phyloP scores from a whole-genome alignment of 2,329 filamentous ascomycete species.

The Colletotrichum sp. region DNA sequence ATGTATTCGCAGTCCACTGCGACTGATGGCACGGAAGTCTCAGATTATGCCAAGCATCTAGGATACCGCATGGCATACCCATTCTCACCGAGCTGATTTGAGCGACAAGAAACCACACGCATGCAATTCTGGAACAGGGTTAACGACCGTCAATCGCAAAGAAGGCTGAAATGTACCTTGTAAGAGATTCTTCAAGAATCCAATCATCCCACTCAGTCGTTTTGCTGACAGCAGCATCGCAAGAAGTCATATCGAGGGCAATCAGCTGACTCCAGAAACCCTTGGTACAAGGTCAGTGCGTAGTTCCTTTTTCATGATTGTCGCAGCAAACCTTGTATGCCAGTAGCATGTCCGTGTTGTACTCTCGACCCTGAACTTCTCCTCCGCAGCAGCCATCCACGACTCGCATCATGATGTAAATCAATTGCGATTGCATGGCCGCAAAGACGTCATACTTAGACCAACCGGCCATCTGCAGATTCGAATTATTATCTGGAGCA shows the following conservation, averaged over 20 bases:
- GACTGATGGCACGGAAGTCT: slow-evolving; percentile 1
- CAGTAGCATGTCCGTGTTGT: slow-evolving; percentile 2
- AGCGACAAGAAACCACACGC: slow-evolving; percentile 11
- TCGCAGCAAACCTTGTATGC: not conserved
- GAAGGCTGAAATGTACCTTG: not conserved
- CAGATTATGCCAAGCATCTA: slow-evolving; percentile 1
- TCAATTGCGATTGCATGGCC: slow-evolving; percentile 8
- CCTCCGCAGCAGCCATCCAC: not conserved
- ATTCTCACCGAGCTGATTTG: slow-evolving; percentile 1
- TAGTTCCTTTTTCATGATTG: no score
- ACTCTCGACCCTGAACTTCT: not conserved
- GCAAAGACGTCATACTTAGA: not conserved
- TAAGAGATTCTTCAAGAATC: slow-evolving; percentile 6
- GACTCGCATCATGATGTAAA: slow-evolving; percentile 18
- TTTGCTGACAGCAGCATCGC: not conserved
- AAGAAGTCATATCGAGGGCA: not conserved
- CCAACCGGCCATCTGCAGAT: not conserved
- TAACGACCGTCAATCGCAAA: not conserved
- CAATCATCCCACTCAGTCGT: not conserved
- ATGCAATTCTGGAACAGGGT: not conserved
- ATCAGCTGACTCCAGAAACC: not conserved
- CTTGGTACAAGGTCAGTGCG: not conserved
- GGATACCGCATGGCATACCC: not conserved
- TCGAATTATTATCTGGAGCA: not conserved
- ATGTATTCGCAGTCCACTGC: not conserved